Evolutionary conservation across 495 filamentous ascomycete species (phyloP).

Genomic region (Aspergillus baeticus): DNA sequence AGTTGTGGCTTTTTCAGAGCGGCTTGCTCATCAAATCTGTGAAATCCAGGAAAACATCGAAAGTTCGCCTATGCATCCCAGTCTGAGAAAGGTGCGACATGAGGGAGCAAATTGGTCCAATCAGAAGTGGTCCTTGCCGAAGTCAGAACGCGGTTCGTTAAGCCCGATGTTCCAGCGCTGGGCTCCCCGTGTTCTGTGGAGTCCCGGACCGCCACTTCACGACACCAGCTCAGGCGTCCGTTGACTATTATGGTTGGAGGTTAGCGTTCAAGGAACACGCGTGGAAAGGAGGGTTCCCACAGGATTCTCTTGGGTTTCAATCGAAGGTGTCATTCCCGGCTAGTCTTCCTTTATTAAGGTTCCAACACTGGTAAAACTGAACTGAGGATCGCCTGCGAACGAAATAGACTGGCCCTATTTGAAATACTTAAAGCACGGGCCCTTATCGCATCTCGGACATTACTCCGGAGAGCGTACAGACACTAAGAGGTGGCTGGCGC

Average conservation of each 20-base stretch:
- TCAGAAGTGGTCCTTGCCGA: slow-evolving; percentile 40
- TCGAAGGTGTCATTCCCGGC: background rate
- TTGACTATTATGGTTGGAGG: background rate
- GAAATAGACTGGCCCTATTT: background rate
- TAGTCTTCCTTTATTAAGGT: background rate
- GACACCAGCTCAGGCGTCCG: slow-evolving; percentile 8
- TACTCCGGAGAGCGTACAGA: background rate
- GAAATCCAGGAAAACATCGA: background rate
- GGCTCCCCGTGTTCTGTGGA: slow-evolving; percentile 8
- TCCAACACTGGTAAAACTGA: background rate
- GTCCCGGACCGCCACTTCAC: slow-evolving; percentile 4
- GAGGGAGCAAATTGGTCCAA: slow-evolving; percentile 27
- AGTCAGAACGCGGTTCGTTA: slow-evolving; percentile 10
- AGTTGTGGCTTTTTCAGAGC: background rate
- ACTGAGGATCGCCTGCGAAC: background rate
- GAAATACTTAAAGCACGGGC: background rate
- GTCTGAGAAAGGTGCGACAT: slow-evolving; percentile 36
- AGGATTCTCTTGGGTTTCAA: slow-evolving; percentile 1
- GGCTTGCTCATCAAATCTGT: background rate
- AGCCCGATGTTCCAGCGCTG: background rate
- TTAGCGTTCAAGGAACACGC: background rate
- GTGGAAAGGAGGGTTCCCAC: background rate
- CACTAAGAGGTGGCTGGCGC: background rate
- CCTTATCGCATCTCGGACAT: slow-evolving; percentile 2
- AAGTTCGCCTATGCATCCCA: slow-evolving; percentile 44